Evolutionary conservation across 768 basidiomycete species (phyloP), one percentile per base, ranked within the genome.

Genomic region (Hydnum rufescens): DNA sequence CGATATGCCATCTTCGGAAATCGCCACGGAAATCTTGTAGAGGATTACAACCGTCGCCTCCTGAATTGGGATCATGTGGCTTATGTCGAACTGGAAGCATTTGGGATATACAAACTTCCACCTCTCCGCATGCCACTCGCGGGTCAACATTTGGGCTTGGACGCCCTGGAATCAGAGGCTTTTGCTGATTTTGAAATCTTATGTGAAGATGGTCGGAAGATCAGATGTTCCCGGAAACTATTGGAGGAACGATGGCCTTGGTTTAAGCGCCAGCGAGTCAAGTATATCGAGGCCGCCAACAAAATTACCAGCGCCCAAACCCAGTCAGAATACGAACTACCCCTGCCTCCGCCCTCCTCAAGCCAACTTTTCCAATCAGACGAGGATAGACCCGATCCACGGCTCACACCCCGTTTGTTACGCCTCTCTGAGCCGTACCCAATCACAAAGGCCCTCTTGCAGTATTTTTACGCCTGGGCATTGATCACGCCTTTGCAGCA

Each of bases 161-260:
- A 78, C 13, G 79, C 82, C 47, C 70, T 96, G 18, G 87, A 90
- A 61, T 85, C 90, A 63, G 71, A 71, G 29, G 68, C 80, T 19
- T 67, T 82, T n/a, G 74, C 85, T 1, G 93, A 99, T 65, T 97
- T 96, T 58, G 87, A 92, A 60, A 72, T 99, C 54, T 67, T 93
- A 13, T 92, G 88, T 61, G 86, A 92, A 58, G 93, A 97, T 63
- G 86, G 86, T 2, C 73, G 85, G 52, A 75, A 74, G 58, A 75
- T 99, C 56, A 67, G 72, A 49, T 90, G 87, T 62, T 90, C 88
- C 23, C 73, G 87, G 46, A 78, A 74, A 62, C 63, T 88, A n/a
- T 69, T 99, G 28, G 82, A 86, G 61, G 81, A 88, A 31, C 74
- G 92, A 31, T 99, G 93, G 93, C 77, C 83, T 1, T 99, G 93